Conservation (phyloP, 78 protist species). For the Dictyostelium firmibasis region DNA sequence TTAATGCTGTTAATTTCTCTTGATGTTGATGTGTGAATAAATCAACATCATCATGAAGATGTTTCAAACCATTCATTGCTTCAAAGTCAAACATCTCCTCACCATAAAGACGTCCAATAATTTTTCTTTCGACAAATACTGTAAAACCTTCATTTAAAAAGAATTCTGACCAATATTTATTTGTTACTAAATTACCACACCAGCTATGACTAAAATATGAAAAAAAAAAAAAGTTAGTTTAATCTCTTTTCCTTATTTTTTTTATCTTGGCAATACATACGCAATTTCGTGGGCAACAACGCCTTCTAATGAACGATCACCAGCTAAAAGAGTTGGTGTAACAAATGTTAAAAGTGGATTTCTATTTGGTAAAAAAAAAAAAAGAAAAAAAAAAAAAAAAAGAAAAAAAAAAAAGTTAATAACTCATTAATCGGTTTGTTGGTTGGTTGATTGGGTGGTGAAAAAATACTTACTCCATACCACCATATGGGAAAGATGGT, state of each 20-base stretch:
- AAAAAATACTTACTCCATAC: constrained; percentile 83
- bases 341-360: constrained; percentile 87
- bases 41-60: constrained; percentile 66
- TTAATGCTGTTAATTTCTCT: constrained; percentile 70
- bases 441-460: too few species aligned
- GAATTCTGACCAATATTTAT: constrained; percentile 83
- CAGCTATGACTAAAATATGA: constrained; percentile 56
- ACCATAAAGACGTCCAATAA: constrained; percentile 73
- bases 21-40: constrained; percentile 29
- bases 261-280: background rate
- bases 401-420: too few species aligned
- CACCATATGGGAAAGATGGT: constrained; percentile 91
- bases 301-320: constrained; percentile 87
- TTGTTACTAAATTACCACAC: constrained; percentile 90
- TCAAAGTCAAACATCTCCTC: constrained; percentile 61
- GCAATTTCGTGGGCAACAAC: constrained; percentile 92
- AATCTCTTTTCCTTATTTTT: too few species aligned
- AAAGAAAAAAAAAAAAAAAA: too few species aligned
- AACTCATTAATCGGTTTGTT: too few species aligned
- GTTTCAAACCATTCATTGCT: constrained; percentile 79
- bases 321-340: constrained; percentile 91
- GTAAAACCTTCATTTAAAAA: constrained; percentile 87
- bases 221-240: background rate
- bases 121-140: constrained; percentile 86
- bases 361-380: background rate